phyloP scores from a whole-genome alignment of 768 basidiomycete species.

The Megacollybia marginata region DNA sequence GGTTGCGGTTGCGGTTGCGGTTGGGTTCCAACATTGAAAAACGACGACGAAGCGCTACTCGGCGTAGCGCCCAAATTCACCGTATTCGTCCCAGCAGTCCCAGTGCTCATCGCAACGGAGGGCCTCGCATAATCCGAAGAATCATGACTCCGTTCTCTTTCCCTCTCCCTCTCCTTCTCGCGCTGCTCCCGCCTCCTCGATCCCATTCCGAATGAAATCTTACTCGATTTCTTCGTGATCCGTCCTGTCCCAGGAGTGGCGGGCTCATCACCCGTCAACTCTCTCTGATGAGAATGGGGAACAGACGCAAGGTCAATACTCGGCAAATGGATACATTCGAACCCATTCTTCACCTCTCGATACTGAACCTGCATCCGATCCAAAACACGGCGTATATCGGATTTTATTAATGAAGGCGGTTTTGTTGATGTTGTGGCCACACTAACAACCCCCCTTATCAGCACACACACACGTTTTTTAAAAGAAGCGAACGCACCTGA shows the following conservation, averaged over 20 bases:
- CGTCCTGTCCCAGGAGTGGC: too few species aligned
- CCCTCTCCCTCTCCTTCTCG: slow-evolving; percentile 31
- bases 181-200: slow-evolving; percentile 20
- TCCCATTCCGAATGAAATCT: slow-evolving; percentile 66
- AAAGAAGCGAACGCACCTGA: slow-evolving; percentile 51
- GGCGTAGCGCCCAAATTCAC: slow-evolving; percentile 55
- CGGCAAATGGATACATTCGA: slow-evolving; percentile 93
- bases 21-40: slow-evolving; percentile 62
- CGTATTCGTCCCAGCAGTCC: slow-evolving; percentile 9
- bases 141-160: slow-evolving; percentile 20
- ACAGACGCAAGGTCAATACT: slow-evolving; percentile 87
- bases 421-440: slow-evolving; percentile 96
- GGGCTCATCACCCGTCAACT: too few species aligned
- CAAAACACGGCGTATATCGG: slow-evolving; percentile 79
- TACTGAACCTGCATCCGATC: slow-evolving; percentile 96
- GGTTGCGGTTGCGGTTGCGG: neutral
- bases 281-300: too few species aligned
- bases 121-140: slow-evolving; percentile 22
- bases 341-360: slow-evolving; percentile 82
- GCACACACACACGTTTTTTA: too few species aligned
- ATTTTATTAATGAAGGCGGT: slow-evolving; percentile 67
- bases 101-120: slow-evolving; percentile 16
- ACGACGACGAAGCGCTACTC: slow-evolving; percentile 75
- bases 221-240: slow-evolving; percentile 57
- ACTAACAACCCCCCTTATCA: slow-evolving; percentile 27